Base-by-base conservation (phyloP, 1,284 basidiomycete genomes). In the Sporisorium reilianum region DNA sequence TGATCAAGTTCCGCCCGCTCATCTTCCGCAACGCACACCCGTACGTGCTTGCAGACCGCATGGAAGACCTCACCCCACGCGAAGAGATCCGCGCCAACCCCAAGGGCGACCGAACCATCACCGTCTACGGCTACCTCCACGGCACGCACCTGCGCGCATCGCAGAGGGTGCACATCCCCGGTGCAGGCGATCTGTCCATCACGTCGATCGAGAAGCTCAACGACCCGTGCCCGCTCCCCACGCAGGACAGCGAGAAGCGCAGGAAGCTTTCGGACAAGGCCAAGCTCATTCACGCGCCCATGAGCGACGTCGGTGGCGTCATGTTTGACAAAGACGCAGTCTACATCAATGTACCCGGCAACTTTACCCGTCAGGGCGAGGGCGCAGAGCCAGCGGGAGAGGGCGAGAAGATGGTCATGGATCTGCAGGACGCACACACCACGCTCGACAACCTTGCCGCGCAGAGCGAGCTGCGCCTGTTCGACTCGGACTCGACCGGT, bases 311-410 rank as follows among this genome's bases (percentile, higher is more conserved):
- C 2, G 96, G 96, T 22, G 97, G 96, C 9, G 90, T 99, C 67
- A 91, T 94, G 87, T 98, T 97, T 83, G 97, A 99, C 87, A 98
- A 98, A 85, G 97, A 99, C 81, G 94, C 95, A 0, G 95, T 99
- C 2, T 99, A 94, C 88, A 92, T 99, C 78, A 98, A 97, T 82
- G 95, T 98, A 3, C 93, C 94, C 4, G 97, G 97, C 1, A 95
- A 89, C 81, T 99, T 99, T 81, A 91, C 93, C 5, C 84, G 86
- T 50, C 85, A 85, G 44, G 84, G 77, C 52, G 90, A 89, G 12
- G 85, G 85, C 12, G 89, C 90, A 67, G 56, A 64, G 18, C 42
- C 66, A 18, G 55, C 55, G 91, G 82, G 95, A 12, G 96, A 98
- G 86, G 97, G 96, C 14, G 95, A 98, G 82, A 90, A 91, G 83